Percentiles rank a stretch among this genome's conserved stretches.
phyloP scores from a whole-genome alignment of 768 basidiomycete genomes.

The Lactarius indigo region DNA sequence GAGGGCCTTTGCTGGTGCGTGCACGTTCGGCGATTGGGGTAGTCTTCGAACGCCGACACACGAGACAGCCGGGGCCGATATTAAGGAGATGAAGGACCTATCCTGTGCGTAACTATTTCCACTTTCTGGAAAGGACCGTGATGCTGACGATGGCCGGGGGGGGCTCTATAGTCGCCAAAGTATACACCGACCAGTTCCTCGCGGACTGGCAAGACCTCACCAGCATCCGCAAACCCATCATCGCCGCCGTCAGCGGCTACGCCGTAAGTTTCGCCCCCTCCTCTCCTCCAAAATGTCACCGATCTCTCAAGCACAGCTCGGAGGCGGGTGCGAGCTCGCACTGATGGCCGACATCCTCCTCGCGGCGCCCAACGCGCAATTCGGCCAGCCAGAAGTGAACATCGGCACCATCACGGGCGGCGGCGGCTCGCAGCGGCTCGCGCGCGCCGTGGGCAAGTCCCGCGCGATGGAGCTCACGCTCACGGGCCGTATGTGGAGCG shows the following conservation, averaged over 20 bases:
- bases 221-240: constrained; percentile 83
- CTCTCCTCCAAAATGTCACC: neutral
- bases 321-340: constrained; percentile 95
- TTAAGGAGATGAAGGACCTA: constrained; percentile 99
- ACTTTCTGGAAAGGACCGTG: neutral
- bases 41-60: neutral
- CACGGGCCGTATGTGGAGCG: constrained; percentile 79
- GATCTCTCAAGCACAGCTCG: constrained; percentile 53
- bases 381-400: constrained; percentile 96
- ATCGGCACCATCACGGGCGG: constrained; percentile 93
- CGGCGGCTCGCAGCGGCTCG: constrained; percentile 90
- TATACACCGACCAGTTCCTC: constrained; percentile 82
- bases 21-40: neutral
- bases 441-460: constrained; percentile 83
- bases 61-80: constrained; percentile 84
- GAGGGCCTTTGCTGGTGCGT: constrained; percentile 87
- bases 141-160: neutral
- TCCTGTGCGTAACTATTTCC: constrained; percentile 51
- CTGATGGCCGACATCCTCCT: constrained; percentile 96
- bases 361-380: constrained; percentile 83
- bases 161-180: constrained; percentile 66
- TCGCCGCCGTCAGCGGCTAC: constrained; percentile 94
- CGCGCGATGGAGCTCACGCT: constrained; percentile 92
- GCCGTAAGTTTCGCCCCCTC: constrained; percentile 55
- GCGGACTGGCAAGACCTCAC: constrained; percentile 77